phyloP scores from a whole-genome alignment of 2,329 filamentous ascomycete genomes.

The Colletotrichum horii region DNA sequence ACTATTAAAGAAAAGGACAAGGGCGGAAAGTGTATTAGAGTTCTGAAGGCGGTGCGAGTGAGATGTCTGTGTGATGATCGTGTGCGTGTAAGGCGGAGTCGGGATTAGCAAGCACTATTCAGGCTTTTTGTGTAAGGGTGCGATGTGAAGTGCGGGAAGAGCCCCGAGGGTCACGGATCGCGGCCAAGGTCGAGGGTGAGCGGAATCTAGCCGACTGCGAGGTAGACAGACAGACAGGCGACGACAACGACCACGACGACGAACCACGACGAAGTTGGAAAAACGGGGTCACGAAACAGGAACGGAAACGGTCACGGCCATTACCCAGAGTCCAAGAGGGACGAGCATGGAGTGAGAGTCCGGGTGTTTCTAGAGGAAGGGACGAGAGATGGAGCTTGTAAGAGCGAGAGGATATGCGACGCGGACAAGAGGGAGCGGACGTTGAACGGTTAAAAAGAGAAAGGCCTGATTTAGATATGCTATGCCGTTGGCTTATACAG shows the following conservation, averaged over 20 bases:
- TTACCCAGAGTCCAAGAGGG: slow-evolving; percentile 22
- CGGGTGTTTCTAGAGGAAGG: slow-evolving; percentile 21
- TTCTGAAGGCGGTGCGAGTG: slow-evolving; percentile 13
- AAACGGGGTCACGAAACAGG: slow-evolving; percentile 22
- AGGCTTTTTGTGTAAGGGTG: slow-evolving; percentile 2
- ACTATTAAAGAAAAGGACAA: slow-evolving; percentile 18
- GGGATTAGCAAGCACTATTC: slow-evolving; percentile 16
- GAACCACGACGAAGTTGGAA: background rate
- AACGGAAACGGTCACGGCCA: slow-evolving; percentile 23
- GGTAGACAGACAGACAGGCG: slow-evolving; percentile 3
- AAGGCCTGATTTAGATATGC: slow-evolving; percentile 18
- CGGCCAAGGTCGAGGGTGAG: slow-evolving; percentile 2
- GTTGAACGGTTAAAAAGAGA: slow-evolving; percentile 19
- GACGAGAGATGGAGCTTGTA: slow-evolving; percentile 15
- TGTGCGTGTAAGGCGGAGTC: slow-evolving; percentile 6
- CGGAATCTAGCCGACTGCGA: slow-evolving; percentile 16
- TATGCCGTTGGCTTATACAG: slow-evolving; percentile 19
- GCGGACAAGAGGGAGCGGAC: slow-evolving; percentile 16
- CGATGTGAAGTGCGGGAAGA: slow-evolving; percentile 9
- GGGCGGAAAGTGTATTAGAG: slow-evolving; percentile 13
- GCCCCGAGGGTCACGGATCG: slow-evolving; percentile 15
- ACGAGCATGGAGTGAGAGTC: slow-evolving; percentile 21
- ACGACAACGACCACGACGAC: background rate
- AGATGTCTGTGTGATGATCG: slow-evolving; percentile 21
- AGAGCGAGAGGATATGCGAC: slow-evolving; percentile 15